Evolutionary conservation across 2,329 filamentous ascomycete species (phyloP), one percentile per base, ranked within the genome.

Genomic region (Epichloe baconii): DNA sequence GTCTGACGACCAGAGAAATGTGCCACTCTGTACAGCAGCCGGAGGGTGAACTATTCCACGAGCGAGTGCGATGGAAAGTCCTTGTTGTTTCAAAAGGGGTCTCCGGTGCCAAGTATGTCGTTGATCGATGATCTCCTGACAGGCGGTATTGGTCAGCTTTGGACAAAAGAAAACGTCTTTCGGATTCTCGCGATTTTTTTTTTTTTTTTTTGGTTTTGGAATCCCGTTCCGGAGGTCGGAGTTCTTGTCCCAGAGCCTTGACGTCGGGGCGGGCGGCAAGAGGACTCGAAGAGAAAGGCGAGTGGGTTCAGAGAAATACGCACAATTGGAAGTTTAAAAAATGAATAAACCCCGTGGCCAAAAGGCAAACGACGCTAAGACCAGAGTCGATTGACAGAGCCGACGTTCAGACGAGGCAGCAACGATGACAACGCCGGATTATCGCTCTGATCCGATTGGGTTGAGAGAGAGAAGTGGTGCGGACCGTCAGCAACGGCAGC

Each of bases 401-500:
- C 23, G 31, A 15, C 26, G 47, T 14, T 38, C 26, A 47, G 37
- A 44, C 19, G 51, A 37, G 34, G 34, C 42, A 42, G 38, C 15
- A 35, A 49, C n/a, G 7, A 48, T 19, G 47, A 34, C 37, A 31
- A 38, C 10, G 31, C 21, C 44, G 51, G 47, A 47, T 42, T 21
- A 48, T 47, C 47, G 51, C 47, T 49, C 3, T 42, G 11, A 21
- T 49, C 47, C 43, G 37, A 49, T 49, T 47, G 51, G 47, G 21
- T 19, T 47, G 41, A 40, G 23, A 50, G 38, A 50, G 38, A 35
- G 12, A n/a, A 38, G 26, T 31, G 34, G 49, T 41, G 44, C 44
- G 15, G 40, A 21, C 34, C 42, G 44, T 44, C 34, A 46, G 44
- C 45, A 36, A 40, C 45, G 45, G 23, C 26, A 48, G 48, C 46